Evolutionary conservation across 2,329 filamentous ascomycete genomes (phyloP), one percentile per base, ranked within the genome.

Genomic region (Epicoccum nigrum): DNA sequence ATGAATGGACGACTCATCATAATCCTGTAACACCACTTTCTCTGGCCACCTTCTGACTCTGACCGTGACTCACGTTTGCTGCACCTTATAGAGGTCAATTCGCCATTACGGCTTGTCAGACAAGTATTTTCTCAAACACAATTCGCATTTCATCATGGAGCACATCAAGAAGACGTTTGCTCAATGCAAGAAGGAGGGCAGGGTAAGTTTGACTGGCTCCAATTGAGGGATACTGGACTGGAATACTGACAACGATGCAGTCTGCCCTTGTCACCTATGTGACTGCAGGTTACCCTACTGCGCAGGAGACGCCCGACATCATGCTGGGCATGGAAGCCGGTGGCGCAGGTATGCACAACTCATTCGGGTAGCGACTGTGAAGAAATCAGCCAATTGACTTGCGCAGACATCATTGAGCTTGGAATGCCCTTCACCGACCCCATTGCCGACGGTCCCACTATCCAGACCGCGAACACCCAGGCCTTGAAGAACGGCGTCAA

Each of bases 391-490:
- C 45, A 51, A 64, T 63, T 68, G 49, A 63, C 56, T 33, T 43
- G 12, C 42, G 5, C 63, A 91, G 94, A 99, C 74, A 81, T 99
- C 54, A 95, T 99, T 68, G 94, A 99, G 76, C 86, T 99, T 62
- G 94, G 93, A 58, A 86, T 96, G 49, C 94, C 94, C 44, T 99
- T 99, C 78, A 97, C 93, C 67, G 94, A 99, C 74, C 94, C 94
- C 51, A 97, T 97, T 75, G 94, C 93, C 63, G 94, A 99, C 76
- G 94, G 94, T 21, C 94, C 94, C 28, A 97, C 92, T 4, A 97
- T 99, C 62, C 94, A 99, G 79, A 94, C 86, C 58, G 86, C 94
- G 60, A 99, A 99, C 77, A 97, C 91, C 32, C 70, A 88, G 74
- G 92, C 94, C 31, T 85, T 99, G 37, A 78, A 86, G 65, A 93